Base-by-base conservation (phyloP, 2,329 filamentous ascomycete genomes). In the Dactylellina drechsleri region DNA sequence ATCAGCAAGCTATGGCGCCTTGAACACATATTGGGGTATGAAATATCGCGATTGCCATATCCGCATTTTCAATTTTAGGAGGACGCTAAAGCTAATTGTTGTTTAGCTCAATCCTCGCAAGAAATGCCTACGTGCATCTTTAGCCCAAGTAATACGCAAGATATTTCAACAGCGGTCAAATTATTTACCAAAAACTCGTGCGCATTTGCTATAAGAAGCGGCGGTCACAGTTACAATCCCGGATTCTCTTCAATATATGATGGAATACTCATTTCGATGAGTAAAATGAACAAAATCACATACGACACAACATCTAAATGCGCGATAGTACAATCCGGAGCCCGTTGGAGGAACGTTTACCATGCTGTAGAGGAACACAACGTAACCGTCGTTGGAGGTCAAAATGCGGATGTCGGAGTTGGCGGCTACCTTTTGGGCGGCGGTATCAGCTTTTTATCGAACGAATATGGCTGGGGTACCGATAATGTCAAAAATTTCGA, bases 171-270 rank as follows among this genome's bases (percentile, higher is more conserved):
- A 40, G 66, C 66, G 4, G 54, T 71, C 16, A 65, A 65, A n/a
- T 31, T 71, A 10, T 71, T 71, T 36, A 64, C 66, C 18, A 20
- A 52, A 20, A 52, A 53, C n/a, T 71, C 66, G n/a, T 73, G 68
- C 54, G 36, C 26, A 40, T 89, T 89, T 76, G 86, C 87, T 5
- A 80, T 87, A 77, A 86, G 86, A 77, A 85, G 85, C 6, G 87
- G 87, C 28, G 87, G 87, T 0, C 87, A 89, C 80, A 86, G 2
- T 10, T 59, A 58, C 10, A 71, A 71, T 36, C 87, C 87, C 78
- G 82, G 85, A 16, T 84, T 84, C 74, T 85, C 84, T 45, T 83
- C 86, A 1, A 88, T 84, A 77, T 84, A 85, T 54, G 79, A 83
- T 13, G 83, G 81, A 85, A 85, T 0, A 81, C 86, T 0, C 79